Base-by-base conservation (phyloP, 176 grass and related monocot genomes). In the Musa troglodytarum region DNA sequence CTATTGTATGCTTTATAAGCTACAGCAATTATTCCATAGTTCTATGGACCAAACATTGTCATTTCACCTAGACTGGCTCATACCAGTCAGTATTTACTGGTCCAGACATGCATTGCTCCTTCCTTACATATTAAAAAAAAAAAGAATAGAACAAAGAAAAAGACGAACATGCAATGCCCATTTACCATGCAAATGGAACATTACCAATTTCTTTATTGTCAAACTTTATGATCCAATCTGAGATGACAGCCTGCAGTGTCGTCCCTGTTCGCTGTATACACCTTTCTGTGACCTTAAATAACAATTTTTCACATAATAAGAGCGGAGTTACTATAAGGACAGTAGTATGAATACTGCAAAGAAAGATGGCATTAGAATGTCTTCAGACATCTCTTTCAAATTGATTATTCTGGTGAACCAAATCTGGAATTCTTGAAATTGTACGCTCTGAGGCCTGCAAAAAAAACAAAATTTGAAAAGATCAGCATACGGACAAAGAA, bases 181-280 rank as follows among this genome's bases (percentile, higher is more conserved):
- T 20, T 51, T 70, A 70, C 21, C 72, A 57, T 28, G 49, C 3
- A 67, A 17, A 67, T 49, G 29, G 15, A 85, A 78, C 2, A 50
- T 81, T 94, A 99, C 95, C 95, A 71, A 94, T 86, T 86, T 94
- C 90, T 77, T 77, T 87, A 59, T 99, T 94, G 70, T 84, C 86
- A 84, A 99, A 99, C 75, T 99, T 99, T 34, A 78, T 67, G 77
- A 94, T 86, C 90, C 86, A 92, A 75, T 99, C 90, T 12, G 84
- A 94, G 64, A 99, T 91, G 73, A 99, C 43, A 82, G 73, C 90
- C 79, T 92, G 90, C 78, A 94, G 81, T n/a, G 90, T 79, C 84
- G 81, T 91, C 50, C 91, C 90, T 80, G 86, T 89, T 72, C 85
- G 80, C 43, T 87, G 86, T 89, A 99, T 89, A 63, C 95, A 99